A percentile compares a stretch with the other conserved stretches of the same genome.
Evolutionary conservation across 257 asterid species (phyloP).

Genomic region (Fraxinus americana): DNA sequence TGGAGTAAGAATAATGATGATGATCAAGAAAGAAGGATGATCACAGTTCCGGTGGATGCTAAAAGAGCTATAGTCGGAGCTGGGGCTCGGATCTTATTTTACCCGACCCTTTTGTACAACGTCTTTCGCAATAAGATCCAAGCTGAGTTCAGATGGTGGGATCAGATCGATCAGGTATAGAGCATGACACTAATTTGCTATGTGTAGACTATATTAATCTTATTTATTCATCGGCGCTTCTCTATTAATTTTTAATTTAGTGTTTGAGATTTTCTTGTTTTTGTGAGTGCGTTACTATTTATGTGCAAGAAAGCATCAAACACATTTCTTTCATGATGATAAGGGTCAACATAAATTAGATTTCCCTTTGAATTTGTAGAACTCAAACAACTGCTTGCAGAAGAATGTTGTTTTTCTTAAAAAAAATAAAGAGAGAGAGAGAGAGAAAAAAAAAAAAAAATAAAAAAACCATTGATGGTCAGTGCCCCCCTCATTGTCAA

Average conservation of each 20-base stretch:
- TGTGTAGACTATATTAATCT: not conserved
- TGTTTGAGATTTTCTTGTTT: no score
- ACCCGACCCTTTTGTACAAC: conserved; percentile 89
- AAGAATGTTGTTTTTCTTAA: not conserved
- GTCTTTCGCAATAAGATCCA: conserved; percentile 82
- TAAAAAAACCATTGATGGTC: not conserved
- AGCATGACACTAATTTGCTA: not conserved
- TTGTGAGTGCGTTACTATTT: no score
- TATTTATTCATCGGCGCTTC: not conserved
- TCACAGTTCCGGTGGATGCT: conserved; percentile 71
- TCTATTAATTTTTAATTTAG: not conserved
- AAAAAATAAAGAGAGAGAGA: no score
- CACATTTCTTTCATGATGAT: not conserved
- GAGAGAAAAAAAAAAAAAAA: no score
- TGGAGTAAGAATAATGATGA: conserved; percentile 12
- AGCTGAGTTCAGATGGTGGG: conserved; percentile 97
- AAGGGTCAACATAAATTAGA: not conserved
- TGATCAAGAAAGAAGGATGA: conserved; percentile 39
- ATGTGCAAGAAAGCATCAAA: not conserved
- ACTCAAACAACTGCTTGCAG: not conserved
- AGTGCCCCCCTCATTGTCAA: not conserved
- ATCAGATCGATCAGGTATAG: conserved; percentile 82
- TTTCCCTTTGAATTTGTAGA: not conserved
- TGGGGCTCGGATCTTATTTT: conserved; percentile 92
- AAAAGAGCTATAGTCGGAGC: conserved; percentile 92